Conservation (phyloP, 2,329 filamentous ascomycete species). For the Plectosphaerella sp. region DNA sequence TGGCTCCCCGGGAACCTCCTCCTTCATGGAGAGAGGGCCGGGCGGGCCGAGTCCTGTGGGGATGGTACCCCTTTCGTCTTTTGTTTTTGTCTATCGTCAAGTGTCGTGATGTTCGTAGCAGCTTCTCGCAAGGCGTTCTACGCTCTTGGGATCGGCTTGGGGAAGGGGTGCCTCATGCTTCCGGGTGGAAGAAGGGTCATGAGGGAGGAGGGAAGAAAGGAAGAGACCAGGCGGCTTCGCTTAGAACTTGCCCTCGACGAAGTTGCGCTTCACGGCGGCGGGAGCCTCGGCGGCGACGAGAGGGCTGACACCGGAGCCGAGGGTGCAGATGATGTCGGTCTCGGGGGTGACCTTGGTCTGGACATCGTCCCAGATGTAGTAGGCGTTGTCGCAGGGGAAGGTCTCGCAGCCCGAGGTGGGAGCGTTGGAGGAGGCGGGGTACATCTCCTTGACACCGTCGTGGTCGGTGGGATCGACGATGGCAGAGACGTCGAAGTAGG, state of each 20-base stretch:
- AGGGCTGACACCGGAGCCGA: constrained; percentile 30
- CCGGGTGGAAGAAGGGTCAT: constrained; percentile 5
- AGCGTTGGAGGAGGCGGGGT: constrained; percentile 29
- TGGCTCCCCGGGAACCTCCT: neutral
- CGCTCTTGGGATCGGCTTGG: neutral
- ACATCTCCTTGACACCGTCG: constrained; percentile 51
- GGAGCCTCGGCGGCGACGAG: constrained; percentile 6
- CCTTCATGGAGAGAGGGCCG: neutral
- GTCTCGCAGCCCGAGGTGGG: constrained; percentile 45
- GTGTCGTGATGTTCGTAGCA: neutral
- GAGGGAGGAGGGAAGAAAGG: neutral
- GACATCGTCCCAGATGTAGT: constrained; percentile 49
- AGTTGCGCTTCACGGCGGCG: constrained; percentile 22
- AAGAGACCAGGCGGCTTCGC: neutral
- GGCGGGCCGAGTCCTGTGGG: neutral
- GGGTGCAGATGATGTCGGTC: constrained; percentile 45
- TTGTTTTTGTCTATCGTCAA: neutral
- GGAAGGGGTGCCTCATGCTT: neutral
- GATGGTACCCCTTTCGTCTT: too few species aligned
- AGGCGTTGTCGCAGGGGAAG: constrained; percentile 50
- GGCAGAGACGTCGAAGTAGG: constrained; percentile 56
- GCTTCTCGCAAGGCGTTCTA: neutral
- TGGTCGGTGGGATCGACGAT: constrained; percentile 48
- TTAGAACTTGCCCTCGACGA: constrained; percentile 27
- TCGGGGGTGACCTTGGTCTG: constrained; percentile 49